A percentile compares a stretch with the other conserved stretches of the same genome.
Conservation (phyloP, 768 basidiomycete genomes). For the Tulasnella sp. region DNA sequence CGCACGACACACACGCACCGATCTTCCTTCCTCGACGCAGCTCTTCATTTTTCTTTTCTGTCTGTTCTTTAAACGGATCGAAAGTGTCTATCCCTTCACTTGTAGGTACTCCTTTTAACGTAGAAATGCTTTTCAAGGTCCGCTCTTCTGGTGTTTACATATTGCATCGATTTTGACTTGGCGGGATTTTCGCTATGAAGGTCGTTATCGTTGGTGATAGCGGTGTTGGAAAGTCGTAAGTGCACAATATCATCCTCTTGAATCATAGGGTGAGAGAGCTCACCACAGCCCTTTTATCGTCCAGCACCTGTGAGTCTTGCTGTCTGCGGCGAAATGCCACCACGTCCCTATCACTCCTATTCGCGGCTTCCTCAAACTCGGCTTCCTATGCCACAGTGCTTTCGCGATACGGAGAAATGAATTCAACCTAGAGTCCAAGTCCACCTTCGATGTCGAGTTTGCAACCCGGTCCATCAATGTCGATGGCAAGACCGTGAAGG, state of each 20-base stretch:
- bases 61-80: background rate
- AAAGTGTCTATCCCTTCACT: conserved; percentile 12
- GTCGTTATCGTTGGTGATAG: conserved; percentile 99
- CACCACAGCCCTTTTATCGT: background rate
- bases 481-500: conserved; percentile 96
- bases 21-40: background rate
- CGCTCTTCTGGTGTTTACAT: conserved; percentile 30
- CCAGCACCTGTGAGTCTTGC: conserved; percentile 59
- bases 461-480: conserved; percentile 92
- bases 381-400: conserved; percentile 67
- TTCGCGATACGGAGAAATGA: conserved; percentile 98
- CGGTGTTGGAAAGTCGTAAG: conserved; percentile 98
- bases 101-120: conserved; percentile 10
- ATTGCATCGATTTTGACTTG: background rate
- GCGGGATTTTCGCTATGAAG: conserved; percentile 43
- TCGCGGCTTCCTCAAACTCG: background rate
- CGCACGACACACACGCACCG: conserved; percentile 9
- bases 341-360: background rate
- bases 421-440: conserved; percentile 98
- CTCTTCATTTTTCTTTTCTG: conserved; percentile 1
- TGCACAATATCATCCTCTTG: conserved; percentile 36
- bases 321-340: background rate
- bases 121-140: conserved; percentile 93
- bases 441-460: conserved; percentile 98
- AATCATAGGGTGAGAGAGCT: too few species aligned